Conservation (phyloP, 2,329 filamentous ascomycete genomes). For the Zymoseptoria crescenta region DNA sequence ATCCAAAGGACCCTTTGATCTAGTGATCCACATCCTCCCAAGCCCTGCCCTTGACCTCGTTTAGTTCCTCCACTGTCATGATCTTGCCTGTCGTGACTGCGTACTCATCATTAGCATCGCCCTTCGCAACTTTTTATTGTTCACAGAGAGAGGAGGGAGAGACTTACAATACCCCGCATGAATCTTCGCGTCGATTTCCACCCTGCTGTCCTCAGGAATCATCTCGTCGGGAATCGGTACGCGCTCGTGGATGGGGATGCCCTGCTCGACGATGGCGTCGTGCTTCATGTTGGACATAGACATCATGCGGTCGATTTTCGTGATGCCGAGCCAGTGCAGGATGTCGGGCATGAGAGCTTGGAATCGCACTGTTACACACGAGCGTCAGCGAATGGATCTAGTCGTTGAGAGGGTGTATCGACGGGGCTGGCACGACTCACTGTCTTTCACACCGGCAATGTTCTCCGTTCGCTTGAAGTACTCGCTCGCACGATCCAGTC, state of each 20-base stretch:
- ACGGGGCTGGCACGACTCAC: constrained; percentile 38
- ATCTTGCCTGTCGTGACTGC: constrained; percentile 75
- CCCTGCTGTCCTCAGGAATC: constrained; percentile 88
- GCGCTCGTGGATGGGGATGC: constrained; percentile 20
- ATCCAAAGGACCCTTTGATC: neutral
- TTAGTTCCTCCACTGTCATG: constrained; percentile 78
- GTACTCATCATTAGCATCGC: too few species aligned
- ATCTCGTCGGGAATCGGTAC: constrained; percentile 87
- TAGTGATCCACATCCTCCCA: constrained; percentile 65
- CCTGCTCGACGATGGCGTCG: constrained; percentile 73
- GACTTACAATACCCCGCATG: constrained; percentile 62
- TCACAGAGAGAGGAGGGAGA: constrained; percentile 8
- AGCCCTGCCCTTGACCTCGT: constrained; percentile 76
- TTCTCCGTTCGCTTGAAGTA: constrained; percentile 98
- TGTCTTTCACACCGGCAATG: constrained; percentile 90
- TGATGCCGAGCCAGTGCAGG: constrained; percentile 94
- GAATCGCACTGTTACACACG: neutral
- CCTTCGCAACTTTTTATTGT: too few species aligned
- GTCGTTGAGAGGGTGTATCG: neutral
- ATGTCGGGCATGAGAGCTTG: constrained; percentile 81
- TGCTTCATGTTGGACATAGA: constrained; percentile 99
- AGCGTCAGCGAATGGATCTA: neutral
- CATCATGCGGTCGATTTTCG: constrained; percentile 96
- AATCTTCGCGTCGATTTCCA: constrained; percentile 99
- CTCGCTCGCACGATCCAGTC: constrained; percentile 70